phyloP scores from a whole-genome alignment of 257 asterid species.

The Scutellaria barbata region DNA sequence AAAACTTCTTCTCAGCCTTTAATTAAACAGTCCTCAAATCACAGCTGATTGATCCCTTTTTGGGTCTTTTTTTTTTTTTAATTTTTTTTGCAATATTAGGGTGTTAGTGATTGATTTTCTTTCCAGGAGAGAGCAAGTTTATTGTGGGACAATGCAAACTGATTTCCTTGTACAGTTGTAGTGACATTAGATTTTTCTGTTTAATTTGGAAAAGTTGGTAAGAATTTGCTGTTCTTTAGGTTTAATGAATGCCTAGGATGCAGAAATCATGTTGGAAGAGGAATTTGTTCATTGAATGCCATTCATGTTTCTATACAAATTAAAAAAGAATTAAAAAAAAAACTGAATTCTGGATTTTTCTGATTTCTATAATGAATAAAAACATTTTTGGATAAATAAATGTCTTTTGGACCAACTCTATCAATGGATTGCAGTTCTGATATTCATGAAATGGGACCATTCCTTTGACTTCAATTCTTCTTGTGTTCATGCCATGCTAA shows the following conservation, averaged over 20 bases:
- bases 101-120: constrained; percentile 41
- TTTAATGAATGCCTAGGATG: too few relatives aligned
- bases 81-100: constrained; percentile 26
- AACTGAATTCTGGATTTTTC: background rate
- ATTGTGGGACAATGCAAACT: constrained; percentile 35
- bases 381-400: background rate
- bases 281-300: too few relatives aligned
- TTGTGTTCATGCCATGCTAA: background rate
- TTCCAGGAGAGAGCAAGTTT: constrained; percentile 5
- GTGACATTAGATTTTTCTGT: constrained; percentile 37
- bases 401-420: background rate
- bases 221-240: too few relatives aligned
- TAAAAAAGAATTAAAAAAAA: background rate
- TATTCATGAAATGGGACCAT: constrained; percentile 6
- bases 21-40: constrained; percentile 73
- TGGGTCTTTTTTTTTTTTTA: background rate
- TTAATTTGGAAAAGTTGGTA: background rate
- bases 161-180: constrained; percentile 63
- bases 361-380: too few relatives aligned
- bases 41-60: constrained; percentile 45
- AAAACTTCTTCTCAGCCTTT: constrained; percentile 91
- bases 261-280: too few relatives aligned
- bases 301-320: too few relatives aligned
- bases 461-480: background rate
- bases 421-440: background rate